Evolutionary conservation across 2,329 filamentous ascomycete genomes (phyloP).

Genomic region (Pseudomassariella vexata): DNA sequence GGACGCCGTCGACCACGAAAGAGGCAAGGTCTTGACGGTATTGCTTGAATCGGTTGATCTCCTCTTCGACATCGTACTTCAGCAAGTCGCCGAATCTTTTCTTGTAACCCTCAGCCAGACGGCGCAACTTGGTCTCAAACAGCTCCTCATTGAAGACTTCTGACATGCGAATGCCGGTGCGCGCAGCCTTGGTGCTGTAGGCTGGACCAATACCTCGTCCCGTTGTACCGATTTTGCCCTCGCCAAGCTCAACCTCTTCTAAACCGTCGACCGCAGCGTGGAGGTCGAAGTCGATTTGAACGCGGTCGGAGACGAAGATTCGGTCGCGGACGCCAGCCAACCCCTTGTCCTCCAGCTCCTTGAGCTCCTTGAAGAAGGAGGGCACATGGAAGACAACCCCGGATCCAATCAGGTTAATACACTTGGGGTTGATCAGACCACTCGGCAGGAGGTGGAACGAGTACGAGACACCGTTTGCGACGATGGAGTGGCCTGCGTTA

Average conservation of each 20-base stretch:
- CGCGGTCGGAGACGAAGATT: constrained; percentile 57
- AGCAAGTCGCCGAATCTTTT: constrained; percentile 51
- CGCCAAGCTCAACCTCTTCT: constrained; percentile 48
- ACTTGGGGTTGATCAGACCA: constrained; percentile 65
- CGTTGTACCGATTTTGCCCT: constrained; percentile 37
- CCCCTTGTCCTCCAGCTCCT: constrained; percentile 54
- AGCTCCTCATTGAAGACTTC: constrained; percentile 62
- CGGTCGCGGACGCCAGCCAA: constrained; percentile 47
- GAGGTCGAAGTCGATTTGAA: constrained; percentile 58
- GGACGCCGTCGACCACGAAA: constrained; percentile 62
- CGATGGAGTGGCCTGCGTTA: constrained; percentile 10
- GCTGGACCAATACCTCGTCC: constrained; percentile 32
- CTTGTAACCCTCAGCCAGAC: constrained; percentile 56
- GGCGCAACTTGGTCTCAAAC: constrained; percentile 62
- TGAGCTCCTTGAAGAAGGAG: constrained; percentile 61
- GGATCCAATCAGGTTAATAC: constrained; percentile 69
- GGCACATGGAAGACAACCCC: constrained; percentile 45
- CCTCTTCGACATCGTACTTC: constrained; percentile 62
- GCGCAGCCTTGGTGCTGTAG: constrained; percentile 51
- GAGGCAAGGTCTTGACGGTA: constrained; percentile 51
- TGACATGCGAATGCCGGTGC: constrained; percentile 60
- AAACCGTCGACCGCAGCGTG: constrained; percentile 63
- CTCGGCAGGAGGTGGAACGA: constrained; percentile 33
- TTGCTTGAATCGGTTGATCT: constrained; percentile 53
- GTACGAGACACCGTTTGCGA: constrained; percentile 10